Base-by-base conservation (phyloP, 441 rosid species). In the Biscutella laevigata region DNA sequence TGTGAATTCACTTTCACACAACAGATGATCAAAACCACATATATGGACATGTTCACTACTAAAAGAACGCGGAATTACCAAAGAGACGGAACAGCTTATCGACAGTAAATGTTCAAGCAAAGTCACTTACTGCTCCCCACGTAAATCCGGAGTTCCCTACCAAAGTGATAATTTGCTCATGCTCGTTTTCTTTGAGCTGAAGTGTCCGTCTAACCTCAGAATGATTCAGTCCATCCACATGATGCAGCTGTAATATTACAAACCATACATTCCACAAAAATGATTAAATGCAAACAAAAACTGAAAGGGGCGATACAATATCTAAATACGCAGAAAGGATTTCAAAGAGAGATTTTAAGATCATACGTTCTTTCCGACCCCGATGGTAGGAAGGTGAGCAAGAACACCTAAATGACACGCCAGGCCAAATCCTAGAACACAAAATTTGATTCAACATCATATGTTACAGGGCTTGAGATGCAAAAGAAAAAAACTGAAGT, bases 351-450 rank as follows among this genome's bases (percentile, higher is more conserved):
- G 40, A 13, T 33, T 55, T 25, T 46, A 36, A 57, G 30, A 38
- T 54, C 74, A 60, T 71, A 83, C 96, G 44, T 79, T 88, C 64
- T 92, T 92, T 56, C 94, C 92, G 12, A 92, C 68, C 26, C 97
- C 95, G 68, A 84, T 76, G 22, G 99, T 71, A 27, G 97, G 95
- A 12, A 86, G 49, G 72, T 84, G 38, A 42, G 86, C 95, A 62
- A 84, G 68, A 62, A 92, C 92, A 48, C 99, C 95, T 25, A 84
- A 63, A 74, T 92, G 95, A 64, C 90, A 86, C 38, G 95, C 95
- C 73, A 84, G 67, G 43, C 99, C 95, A 71, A 88, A 88, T 61
- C 95, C 98, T 91, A 41, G 8, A 62, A 20, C 40, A 68, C 22
- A 66, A 47, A 41, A 47, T 37, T 60, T 27, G 24, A 53, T 39